Percentiles rank a stretch among this genome's conserved stretches.
These are phyloP conservation scores for Hemerocallis citrina DNA, from an alignment of 106 monocot genomes.

Conservation along the genomic window DNA sequence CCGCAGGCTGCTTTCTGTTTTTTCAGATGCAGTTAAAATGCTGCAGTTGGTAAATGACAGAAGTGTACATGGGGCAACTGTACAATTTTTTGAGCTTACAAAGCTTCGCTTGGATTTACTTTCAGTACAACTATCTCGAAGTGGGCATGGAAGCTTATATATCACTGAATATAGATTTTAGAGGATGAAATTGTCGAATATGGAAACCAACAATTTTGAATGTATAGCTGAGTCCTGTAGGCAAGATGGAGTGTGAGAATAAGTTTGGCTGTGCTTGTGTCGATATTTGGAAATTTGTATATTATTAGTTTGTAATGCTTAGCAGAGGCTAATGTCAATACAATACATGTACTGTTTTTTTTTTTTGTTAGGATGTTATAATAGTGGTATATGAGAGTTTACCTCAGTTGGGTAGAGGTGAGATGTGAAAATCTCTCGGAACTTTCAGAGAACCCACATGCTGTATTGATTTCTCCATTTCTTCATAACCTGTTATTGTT, in stretches of 20 bases:
- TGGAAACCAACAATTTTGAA: background rate
- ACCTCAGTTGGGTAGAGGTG: too few species aligned
- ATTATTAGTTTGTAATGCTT: background rate
- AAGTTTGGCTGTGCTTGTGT: background rate
- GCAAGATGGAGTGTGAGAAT: background rate
- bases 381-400: too few species aligned
- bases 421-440: too few species aligned
- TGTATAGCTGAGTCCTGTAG: background rate
- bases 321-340: background rate
- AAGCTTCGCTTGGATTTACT: background rate
- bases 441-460: too few species aligned
- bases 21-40: slow-evolving; percentile 3
- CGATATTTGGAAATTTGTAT: background rate
- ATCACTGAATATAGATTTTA: background rate
- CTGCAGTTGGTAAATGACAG: too few species aligned
- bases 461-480: too few species aligned
- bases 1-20: background rate
- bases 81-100: background rate
- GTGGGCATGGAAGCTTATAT: background rate
- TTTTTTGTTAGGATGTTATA: too few species aligned
- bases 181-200: background rate
- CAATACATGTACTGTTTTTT: too few species aligned
- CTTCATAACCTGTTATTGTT: too few species aligned
- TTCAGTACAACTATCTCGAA: background rate
- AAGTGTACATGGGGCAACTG: background rate